Evolutionary conservation across 2,329 filamentous ascomycete genomes (phyloP), one percentile per base, ranked within the genome.

Genomic region (Xylaria sp.): DNA sequence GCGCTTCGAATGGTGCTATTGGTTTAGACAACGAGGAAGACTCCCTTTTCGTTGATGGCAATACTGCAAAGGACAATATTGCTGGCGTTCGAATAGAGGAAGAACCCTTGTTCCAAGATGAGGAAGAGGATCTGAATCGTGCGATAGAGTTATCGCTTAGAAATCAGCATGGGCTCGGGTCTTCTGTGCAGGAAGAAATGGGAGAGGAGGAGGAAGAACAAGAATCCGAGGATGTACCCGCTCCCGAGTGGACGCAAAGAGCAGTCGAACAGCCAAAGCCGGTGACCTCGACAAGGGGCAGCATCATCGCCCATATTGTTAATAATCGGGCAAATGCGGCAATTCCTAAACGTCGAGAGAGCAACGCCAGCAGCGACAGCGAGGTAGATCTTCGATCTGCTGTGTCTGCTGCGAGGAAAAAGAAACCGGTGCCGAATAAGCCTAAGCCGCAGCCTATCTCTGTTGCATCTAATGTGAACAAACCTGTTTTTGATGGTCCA

Each of bases 101-200:
- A 23, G 74, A 76, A n/a, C 57, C 79, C 0, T 82, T 86, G 62
- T 79, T 83, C 55, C 74, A 81, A 58, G 78, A 81, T 34, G 80
- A 84, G 62, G 82, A 86, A 50, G 86, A 89, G 54, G 93, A 97
- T 61, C 84, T 98, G 6, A 89, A 89, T 68, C 87, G 86, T 70
- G 94, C 95, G 13, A 97, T 98, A 76, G 92, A 92, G 1, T 85
- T 98, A 80, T 98, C 95, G 5, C 82, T 98, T 46, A 87, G 91
- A 73, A 90, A 84, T n/a, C 86, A 90, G 57, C 84, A 90, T 69
- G 82, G 80, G 10, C 70, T 78, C 51, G 63, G 70, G 39, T 71
- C 73, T 46, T 73, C 78, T 76, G 15, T 70, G 76, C 41, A 75
- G 77, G 9, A 62, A 15, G 48, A 51, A 66, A 34, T 57, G 13